These are phyloP conservation scores for Plasmopara muralis DNA, from an alignment of 352 stramenopile genomes.

Conservation along the genomic window DNA sequence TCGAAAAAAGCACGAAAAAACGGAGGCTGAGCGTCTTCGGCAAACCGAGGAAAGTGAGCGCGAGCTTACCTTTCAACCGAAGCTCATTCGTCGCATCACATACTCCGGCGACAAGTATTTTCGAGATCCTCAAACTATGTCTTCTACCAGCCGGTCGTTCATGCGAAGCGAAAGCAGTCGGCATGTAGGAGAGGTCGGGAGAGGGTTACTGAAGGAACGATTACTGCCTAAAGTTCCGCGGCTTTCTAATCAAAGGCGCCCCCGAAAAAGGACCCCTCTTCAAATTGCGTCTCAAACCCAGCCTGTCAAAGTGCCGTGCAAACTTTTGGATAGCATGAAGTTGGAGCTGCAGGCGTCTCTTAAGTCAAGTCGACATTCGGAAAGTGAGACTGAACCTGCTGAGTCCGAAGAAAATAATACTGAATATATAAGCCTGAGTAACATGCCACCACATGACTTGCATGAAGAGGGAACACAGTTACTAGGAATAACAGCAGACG, in stretches of 20 bases:
- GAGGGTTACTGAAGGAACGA: conserved; percentile 25
- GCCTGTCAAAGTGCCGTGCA: conserved; percentile 49
- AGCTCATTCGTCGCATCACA: conserved; percentile 64
- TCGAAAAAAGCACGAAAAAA: conserved; percentile 20
- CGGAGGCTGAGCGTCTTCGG: conserved; percentile 51
- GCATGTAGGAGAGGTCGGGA: conserved; percentile 12
- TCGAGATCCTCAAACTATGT: conserved; percentile 15
- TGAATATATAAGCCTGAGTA: background rate
- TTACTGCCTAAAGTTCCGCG: conserved; percentile 32
- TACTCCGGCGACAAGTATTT: conserved; percentile 37
- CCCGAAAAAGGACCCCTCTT: conserved; percentile 26
- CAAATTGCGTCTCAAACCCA: conserved; percentile 37
- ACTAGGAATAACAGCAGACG: conserved; percentile 6
- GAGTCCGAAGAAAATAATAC: conserved; percentile 1
- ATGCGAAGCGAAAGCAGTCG: conserved; percentile 17
- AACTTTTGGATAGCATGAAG: conserved; percentile 35
- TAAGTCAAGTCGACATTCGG: background rate
- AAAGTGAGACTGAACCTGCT: conserved; percentile 7
- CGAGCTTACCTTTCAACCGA: conserved; percentile 80
- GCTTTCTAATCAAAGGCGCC: conserved; percentile 21
- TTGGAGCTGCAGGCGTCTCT: conserved; percentile 57
- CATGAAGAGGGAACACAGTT: conserved; percentile 3
- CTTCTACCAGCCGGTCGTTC: conserved; percentile 7
- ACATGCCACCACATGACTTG: background rate
- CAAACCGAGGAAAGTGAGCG: conserved; percentile 67